Base-by-base conservation (phyloP, 805 yeast genomes). In the Debaryomyces tyrocola region DNA sequence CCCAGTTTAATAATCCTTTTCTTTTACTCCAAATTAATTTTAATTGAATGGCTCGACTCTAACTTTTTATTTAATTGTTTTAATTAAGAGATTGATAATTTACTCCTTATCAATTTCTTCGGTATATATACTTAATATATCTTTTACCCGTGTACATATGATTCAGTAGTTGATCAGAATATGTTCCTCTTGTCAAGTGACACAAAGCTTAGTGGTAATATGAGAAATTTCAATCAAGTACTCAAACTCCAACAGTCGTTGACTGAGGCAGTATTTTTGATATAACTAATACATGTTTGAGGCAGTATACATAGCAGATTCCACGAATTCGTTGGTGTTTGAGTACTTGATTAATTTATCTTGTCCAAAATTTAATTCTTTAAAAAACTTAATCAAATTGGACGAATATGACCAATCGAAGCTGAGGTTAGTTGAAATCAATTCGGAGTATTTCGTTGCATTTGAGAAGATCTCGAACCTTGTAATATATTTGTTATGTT, bases 291-390 rank as follows among this genome's bases (percentile, higher is more conserved):
- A 43, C 37, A 72, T 73, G 77, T 60, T 73, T 47, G 72, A 70
- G 46, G 74, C 73, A 1, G 63, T 73, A n/a, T 73, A 70, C 55
- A 67, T 73, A n/a, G 57, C 76, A 7, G 75, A 72, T 51, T 34
- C 57, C 18, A 62, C 58, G 34, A 60, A 64, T 44, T 59, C 59
- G 41, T 54, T 73, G 41, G 64, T 70, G 41, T 70, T 60, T 51
- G 75, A 73, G 55, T 69, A 66, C 51, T 57, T 67, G 33, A 59
- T 58, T 15, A 58, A 59, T 31, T 57, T 63, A 24, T 52, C 60
- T 9, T 62, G 69, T 7, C 76, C 74, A 6, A 51, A 53, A 12
- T 73, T 66, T 55, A 54, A 56, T 20, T 57, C 70, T 4, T 57
- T 72, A 7, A 45, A 52, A 7, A 48, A 46, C 15, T 45, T 55